Evolutionary conservation across 306 rosid species (phyloP).

Genomic region (Datisca glomerata): DNA sequence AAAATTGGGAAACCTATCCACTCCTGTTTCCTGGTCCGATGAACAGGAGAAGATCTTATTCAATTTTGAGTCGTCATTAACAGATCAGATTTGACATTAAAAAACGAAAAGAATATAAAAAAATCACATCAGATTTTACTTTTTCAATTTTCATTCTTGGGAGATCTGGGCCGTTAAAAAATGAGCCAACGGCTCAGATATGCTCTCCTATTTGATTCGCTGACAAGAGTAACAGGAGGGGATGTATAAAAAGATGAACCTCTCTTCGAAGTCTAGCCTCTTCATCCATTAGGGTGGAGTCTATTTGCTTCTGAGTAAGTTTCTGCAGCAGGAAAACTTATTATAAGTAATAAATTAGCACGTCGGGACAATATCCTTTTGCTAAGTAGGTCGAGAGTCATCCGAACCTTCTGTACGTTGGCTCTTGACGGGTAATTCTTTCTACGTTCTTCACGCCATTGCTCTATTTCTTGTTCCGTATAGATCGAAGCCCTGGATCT

Average conservation of each 20-base stretch:
- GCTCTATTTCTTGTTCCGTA: conserved; percentile 60
- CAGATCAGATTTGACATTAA: too few species aligned
- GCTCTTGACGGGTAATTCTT: conserved; percentile 53
- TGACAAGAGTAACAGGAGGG: too few species aligned
- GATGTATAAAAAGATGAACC: conserved; percentile 20
- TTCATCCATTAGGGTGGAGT: conserved; percentile 26
- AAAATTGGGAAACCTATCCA: too few species aligned
- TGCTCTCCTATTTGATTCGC: too few species aligned
- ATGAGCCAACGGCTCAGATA: too few species aligned
- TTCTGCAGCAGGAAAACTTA: conserved; percentile 34
- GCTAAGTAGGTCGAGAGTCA: neutral
- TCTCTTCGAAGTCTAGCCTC: conserved; percentile 39
- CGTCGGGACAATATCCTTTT: neutral
- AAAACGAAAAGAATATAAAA: too few species aligned
- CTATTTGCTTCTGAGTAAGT: conserved; percentile 13
- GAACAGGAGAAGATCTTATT: too few species aligned
- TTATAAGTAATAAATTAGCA: conserved; percentile 19
- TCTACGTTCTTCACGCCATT: conserved; percentile 83
- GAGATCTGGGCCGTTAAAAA: too few species aligned
- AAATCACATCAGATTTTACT: too few species aligned
- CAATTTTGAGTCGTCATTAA: too few species aligned
- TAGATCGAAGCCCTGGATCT: conserved; percentile 38
- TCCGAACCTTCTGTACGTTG: conserved; percentile 44
- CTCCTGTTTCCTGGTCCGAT: too few species aligned
- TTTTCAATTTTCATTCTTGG: too few species aligned